These are phyloP conservation scores for Beauveria australis DNA, from an alignment of 2,329 filamentous ascomycete genomes.

Conservation along the genomic window DNA sequence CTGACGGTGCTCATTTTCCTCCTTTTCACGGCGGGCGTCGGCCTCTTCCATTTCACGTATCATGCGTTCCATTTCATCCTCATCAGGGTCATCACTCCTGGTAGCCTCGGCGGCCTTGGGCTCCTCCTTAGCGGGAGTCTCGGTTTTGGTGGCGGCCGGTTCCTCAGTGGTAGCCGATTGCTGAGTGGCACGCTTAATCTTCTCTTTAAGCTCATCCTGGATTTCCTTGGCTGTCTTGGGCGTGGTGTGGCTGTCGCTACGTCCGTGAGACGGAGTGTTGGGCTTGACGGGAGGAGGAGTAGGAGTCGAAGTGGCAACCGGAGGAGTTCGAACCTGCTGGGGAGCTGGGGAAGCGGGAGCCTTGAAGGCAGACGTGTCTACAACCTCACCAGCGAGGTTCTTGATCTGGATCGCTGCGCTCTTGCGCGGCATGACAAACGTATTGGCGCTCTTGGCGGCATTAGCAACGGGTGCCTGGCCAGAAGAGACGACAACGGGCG, in stretches of 20 bases:
- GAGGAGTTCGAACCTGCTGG: constrained; percentile 54
- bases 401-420: constrained; percentile 77
- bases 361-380: constrained; percentile 59
- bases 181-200: constrained; percentile 57
- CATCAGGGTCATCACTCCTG: constrained; percentile 32
- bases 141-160: constrained; percentile 22
- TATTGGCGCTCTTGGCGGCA: constrained; percentile 33
- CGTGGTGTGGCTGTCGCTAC: constrained; percentile 59
- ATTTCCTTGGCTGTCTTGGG: constrained; percentile 74
- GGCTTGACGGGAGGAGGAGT: constrained; percentile 76
- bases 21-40: constrained; percentile 41
- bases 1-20: constrained; percentile 39
- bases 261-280: constrained; percentile 58
- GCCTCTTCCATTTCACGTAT: constrained; percentile 55
- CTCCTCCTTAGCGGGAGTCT: constrained; percentile 26
- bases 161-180: constrained; percentile 24
- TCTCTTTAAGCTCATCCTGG: constrained; percentile 72
- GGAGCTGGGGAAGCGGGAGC: constrained; percentile 49
- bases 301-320: constrained; percentile 64
- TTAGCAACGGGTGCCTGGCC: constrained; percentile 47
- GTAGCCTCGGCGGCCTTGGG: constrained; percentile 21
- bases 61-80: constrained; percentile 51
- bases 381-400: constrained; percentile 68
- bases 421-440: constrained; percentile 50
- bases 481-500: constrained; percentile 55